Base-by-base conservation (phyloP, 805 yeast species). In the Candida ortonii region DNA sequence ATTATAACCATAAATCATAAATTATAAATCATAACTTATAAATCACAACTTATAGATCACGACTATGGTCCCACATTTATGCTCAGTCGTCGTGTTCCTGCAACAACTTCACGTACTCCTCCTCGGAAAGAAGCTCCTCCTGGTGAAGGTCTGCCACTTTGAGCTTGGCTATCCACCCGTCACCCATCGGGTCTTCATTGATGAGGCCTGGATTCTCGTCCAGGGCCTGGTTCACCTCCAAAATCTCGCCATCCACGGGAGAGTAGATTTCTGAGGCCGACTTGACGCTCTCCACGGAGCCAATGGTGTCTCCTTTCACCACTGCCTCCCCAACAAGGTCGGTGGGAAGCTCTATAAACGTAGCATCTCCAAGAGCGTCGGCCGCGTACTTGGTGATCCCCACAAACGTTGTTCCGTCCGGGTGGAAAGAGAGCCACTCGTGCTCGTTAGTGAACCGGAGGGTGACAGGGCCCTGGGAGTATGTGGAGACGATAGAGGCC, bases 341-440 rank as follows among this genome's bases (percentile, higher is more conserved):
- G 24, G 73, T 74, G 29, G 95, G 95, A 49, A 90, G 71, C 64
- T 93, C 98, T 40, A 89, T 82, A 59, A 72, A 93, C 4, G 97
- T 94, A 37, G 95, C 94, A 64, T 93, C 98, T 28, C 98, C 98
- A 42, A 93, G 75, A 6, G 97, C 95, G 54, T 88, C 96, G 15
- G 96, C 82, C 13, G 98, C 98, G 58, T 93, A 89, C 52, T 76
- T 78, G 38, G 98, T 88, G 62, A 93, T 87, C 19, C 98, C 98
- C 36, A 90, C 70, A 52, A 80, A 88, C 2, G 90, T 83, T 26
- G 80, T 70, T 41, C 85, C 85, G 62, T 89, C 96, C 17, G 76
- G 74, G 59, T 84, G 94, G 36, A 78, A 70, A 4, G 95, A 89
- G 37, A 93, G 64, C 96, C 97, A 90, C 67, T 90, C 98, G 68